Conservation (phyloP, 345 rosid species). For the Eucalyptus polyanthemos region DNA sequence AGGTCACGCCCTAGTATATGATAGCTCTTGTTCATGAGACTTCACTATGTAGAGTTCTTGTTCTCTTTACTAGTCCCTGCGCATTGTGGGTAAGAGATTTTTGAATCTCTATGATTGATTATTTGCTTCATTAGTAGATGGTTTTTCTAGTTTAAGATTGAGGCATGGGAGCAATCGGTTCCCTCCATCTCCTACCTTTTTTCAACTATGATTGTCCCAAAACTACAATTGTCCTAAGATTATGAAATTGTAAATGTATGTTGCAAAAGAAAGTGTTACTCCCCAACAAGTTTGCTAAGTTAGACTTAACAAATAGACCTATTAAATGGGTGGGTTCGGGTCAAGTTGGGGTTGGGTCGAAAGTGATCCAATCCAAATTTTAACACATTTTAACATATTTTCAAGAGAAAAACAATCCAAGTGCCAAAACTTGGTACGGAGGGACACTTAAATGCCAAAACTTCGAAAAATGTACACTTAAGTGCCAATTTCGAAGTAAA, state of each 20-base stretch:
- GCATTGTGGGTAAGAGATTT: not conserved
- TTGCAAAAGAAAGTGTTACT: not conserved
- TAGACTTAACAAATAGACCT: not conserved
- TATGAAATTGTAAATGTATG: not conserved
- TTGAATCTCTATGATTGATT: not conserved
- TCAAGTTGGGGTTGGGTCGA: too few species aligned
- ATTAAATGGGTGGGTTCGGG: too few species aligned
- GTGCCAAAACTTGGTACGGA: accelerated
- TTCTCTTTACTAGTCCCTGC: not conserved
- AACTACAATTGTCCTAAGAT: not conserved
- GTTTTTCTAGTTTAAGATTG: not conserved
- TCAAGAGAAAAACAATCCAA: too few species aligned
- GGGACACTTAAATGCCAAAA: too few species aligned
- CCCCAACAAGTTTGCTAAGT: not conserved
- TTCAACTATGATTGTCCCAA: not conserved
- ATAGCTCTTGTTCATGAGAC: not conserved
- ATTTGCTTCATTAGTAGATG: not conserved
- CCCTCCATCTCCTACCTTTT: not conserved
- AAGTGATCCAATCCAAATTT: too few species aligned
- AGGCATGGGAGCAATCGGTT: not conserved
- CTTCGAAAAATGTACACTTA: too few species aligned
- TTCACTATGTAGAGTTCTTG: not conserved
- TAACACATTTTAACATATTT: too few species aligned
- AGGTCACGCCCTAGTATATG: not conserved
- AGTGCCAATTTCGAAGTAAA: too few species aligned